These are phyloP conservation scores for Ophiocordyceps polyrhachis-furcata DNA, from an alignment of 2,329 filamentous ascomycete species.

Conservation along the genomic window DNA sequence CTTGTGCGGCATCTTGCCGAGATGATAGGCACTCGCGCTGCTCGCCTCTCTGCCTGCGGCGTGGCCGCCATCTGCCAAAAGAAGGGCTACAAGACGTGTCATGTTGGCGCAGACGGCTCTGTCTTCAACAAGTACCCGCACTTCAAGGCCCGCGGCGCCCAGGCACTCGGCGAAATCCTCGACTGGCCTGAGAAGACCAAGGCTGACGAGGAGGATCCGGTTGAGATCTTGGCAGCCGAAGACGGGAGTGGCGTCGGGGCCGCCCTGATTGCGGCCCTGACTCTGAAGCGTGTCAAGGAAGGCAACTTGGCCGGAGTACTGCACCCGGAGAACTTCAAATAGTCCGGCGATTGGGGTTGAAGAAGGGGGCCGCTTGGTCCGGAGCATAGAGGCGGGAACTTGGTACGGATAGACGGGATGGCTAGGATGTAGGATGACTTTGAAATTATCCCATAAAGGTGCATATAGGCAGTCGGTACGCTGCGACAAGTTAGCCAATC, in stretches of 20 bases:
- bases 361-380: not conserved
- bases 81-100: conserved; percentile 73
- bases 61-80: conserved; percentile 94
- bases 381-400: not conserved
- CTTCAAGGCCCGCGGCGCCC: conserved; percentile 83
- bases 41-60: conserved; percentile 82
- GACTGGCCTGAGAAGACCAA: conserved; percentile 65
- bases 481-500: not conserved
- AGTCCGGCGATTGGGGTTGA: conserved; percentile 1
- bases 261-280: conserved; percentile 70
- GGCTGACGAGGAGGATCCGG: conserved; percentile 61
- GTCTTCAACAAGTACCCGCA: conserved; percentile 99
- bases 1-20: conserved; percentile 78
- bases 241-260: conserved; percentile 96
- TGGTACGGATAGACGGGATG: not conserved
- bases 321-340: conserved; percentile 42
- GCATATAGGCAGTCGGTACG: conserved; percentile 57
- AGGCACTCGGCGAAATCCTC: conserved; percentile 82
- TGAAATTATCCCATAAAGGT: conserved; percentile 44
- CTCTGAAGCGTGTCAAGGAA: conserved; percentile 42
- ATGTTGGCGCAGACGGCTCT: conserved; percentile 90
- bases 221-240: conserved; percentile 78
- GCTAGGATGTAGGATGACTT: not conserved
- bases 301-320: conserved; percentile 46
- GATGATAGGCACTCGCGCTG: conserved; percentile 85